These are phyloP conservation scores for Isoetes engelmannii DNA, from an alignment of 83 land plant genomes.

Conservation along the genomic window DNA sequence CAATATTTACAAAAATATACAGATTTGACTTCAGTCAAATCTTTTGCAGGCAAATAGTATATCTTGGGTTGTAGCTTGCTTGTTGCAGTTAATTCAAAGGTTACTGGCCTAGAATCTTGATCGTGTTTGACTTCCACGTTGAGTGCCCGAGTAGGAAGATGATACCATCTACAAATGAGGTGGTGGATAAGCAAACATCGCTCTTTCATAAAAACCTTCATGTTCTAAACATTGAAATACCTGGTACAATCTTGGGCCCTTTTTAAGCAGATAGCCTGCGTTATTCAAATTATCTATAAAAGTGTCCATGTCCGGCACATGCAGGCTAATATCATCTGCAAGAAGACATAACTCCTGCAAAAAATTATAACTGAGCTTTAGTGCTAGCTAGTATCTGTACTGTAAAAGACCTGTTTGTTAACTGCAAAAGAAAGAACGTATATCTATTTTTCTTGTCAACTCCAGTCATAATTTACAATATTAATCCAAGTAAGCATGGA, in stretches of 20 bases:
- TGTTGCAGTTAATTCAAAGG: too few species aligned
- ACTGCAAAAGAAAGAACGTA: too few species aligned
- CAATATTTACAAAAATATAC: too few species aligned
- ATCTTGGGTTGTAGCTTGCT: too few species aligned
- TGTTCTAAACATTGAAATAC: conserved; percentile 21
- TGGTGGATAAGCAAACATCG: not conserved
- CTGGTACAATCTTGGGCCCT: conserved; percentile 83
- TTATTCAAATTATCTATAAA: conserved; percentile 77
- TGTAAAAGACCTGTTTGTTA: too few species aligned
- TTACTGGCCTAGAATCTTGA: too few species aligned
- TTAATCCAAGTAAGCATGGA: not conserved
- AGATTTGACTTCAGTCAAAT: too few species aligned
- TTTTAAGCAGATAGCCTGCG: conserved; percentile 83
- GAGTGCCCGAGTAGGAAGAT: conserved; percentile 41
- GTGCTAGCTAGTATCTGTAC: conserved; percentile 13
- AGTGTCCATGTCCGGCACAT: conserved; percentile 79
- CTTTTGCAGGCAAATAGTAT: too few species aligned
- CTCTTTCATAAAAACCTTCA: not conserved
- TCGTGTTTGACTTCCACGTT: conserved; percentile 25
- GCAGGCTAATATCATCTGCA: conserved; percentile 75
- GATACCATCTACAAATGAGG: conserved; percentile 32
- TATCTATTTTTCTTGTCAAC: too few species aligned
- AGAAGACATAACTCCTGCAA: conserved; percentile 75
- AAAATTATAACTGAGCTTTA: not conserved
- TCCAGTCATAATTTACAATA: too few species aligned